Conservation (phyloP, 805 yeast genomes). For the Pichia cephalocereana region DNA sequence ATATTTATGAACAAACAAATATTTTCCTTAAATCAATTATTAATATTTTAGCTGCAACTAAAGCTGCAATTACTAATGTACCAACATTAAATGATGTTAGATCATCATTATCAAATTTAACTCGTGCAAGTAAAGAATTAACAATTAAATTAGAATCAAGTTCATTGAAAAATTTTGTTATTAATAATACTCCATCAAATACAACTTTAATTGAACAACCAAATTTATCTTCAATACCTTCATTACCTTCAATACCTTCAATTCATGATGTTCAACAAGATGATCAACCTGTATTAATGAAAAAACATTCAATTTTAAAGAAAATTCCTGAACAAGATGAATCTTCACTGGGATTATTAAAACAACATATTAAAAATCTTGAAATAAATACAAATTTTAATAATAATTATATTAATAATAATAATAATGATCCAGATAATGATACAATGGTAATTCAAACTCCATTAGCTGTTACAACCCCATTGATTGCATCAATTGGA, state of each 20-base stretch:
- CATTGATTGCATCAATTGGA: slow-evolving; percentile 28
- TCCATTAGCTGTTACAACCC: slow-evolving; percentile 25
- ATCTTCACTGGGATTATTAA: slow-evolving; percentile 9
- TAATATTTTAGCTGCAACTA: slow-evolving; percentile 74
- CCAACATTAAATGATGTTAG: slow-evolving; percentile 74
- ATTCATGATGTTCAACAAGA: neutral
- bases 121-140: slow-evolving; percentile 85
- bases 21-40: slow-evolving; percentile 75
- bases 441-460: neutral
- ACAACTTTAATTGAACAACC: slow-evolving; percentile 23
- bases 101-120: slow-evolving; percentile 69
- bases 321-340: slow-evolving; percentile 10
- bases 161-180: slow-evolving; percentile 30
- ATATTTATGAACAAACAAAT: slow-evolving; percentile 81
- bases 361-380: slow-evolving; percentile 17
- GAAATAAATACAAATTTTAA: neutral
- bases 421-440: neutral
- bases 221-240: slow-evolving; percentile 27
- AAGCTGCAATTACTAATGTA: slow-evolving; percentile 70
- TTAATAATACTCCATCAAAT: slow-evolving; percentile 14
- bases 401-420: neutral
- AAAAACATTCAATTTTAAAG: slow-evolving; percentile 2
- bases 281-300: neutral
- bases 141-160: slow-evolving; percentile 75
- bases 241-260: neutral